Evolutionary conservation across 2,329 filamentous ascomycete species (phyloP).

Genomic region (Rutstroemia sydowiana): DNA sequence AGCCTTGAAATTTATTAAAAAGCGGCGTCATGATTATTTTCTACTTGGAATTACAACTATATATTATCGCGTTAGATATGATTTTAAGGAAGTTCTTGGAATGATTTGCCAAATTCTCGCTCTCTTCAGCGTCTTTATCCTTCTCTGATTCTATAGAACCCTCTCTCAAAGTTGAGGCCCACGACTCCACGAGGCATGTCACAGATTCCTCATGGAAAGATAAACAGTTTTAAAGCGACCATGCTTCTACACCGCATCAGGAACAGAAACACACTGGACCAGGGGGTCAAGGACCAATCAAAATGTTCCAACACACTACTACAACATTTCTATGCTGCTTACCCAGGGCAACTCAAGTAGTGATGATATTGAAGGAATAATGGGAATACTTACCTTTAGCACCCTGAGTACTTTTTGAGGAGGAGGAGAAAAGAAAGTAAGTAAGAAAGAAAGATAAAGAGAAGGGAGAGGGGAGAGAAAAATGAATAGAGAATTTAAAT

Average conservation of each 20-base stretch:
- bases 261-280: background rate
- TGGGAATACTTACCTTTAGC: no score
- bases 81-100: background rate
- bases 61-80: background rate
- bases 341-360: background rate
- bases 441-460: no score
- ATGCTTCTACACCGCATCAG: constrained; percentile 3
- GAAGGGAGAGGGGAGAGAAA: no score
- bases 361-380: no score
- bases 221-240: constrained; percentile 1
- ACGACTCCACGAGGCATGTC: no score
- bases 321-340: background rate
- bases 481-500: no score
- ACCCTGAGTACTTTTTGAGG: no score
- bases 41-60: background rate
- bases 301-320: constrained; percentile 3
- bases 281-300: background rate
- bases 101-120: background rate
- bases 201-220: background rate
- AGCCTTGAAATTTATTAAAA: background rate
- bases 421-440: no score
- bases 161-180: no score
- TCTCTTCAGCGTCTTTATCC: background rate
- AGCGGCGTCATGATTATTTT: background rate
- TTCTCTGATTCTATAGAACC: background rate